Evolutionary conservation across 225 moss, liverwort and hornwort genomes (phyloP).

Genomic region (Thuidium tamariscinum): DNA sequence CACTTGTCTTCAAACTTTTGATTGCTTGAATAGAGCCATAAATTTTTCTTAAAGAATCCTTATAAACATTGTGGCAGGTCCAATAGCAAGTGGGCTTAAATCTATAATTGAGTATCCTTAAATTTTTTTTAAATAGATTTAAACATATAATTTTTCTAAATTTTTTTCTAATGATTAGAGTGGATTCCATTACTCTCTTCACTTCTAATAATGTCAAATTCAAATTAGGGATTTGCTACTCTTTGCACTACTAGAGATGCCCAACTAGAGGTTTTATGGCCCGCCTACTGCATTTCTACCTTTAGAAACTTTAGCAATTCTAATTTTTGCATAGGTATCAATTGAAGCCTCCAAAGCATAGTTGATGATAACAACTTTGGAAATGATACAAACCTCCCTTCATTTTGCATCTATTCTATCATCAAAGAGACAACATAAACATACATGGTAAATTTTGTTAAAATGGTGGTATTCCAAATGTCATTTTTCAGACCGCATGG

Average conservation of each 20-base stretch:
- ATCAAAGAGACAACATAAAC: neutral
- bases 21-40: too few relatives aligned
- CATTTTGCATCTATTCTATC: accelerated
- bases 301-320: neutral
- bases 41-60: neutral
- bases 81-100: neutral
- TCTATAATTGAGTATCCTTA: neutral
- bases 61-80: accelerated
- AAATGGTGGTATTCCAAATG: too few relatives aligned
- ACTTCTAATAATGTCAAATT: neutral
- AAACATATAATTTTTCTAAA: neutral
- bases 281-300: accelerated
- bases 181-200: neutral
- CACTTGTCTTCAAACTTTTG: too few relatives aligned
- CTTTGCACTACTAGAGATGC: accelerated
- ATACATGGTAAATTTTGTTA: too few relatives aligned
- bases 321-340: neutral
- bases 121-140: neutral
- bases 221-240: accelerated
- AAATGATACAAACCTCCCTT: neutral
- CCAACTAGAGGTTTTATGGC: accelerated
- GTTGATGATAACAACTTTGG: accelerated
- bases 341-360: neutral
- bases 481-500: too few relatives aligned
- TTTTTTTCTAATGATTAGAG: too few relatives aligned